Base-by-base conservation (phyloP, 768 basidiomycete genomes). In the Xerocomus spinulosus region DNA sequence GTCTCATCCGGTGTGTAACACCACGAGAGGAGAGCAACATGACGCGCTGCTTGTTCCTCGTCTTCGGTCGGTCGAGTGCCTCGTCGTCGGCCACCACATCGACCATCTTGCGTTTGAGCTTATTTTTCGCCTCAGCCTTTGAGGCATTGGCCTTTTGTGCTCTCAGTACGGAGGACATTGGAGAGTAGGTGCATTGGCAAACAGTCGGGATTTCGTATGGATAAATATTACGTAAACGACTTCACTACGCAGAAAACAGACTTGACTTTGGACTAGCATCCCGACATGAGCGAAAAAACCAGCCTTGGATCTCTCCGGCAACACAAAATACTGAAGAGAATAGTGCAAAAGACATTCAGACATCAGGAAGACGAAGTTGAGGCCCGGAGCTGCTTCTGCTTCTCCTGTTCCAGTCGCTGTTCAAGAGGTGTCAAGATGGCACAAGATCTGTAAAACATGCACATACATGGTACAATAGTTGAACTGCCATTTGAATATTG, bases 401-500 rank as follows among this genome's bases (percentile, higher is more conserved):
- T 92, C 69, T 92, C 88, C 69, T 89, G 87, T 63, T 92, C 88
- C 64, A 92, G 69, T 50, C 88, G 83, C 89, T 92, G 52, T 35
- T 52, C 29, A n/a, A 50, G 24, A 13, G 24, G 25, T 17, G 48
- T 51, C 25, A 53, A 55, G 25, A 55, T 38, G 39, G 43, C 32
- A 34, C 12, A 45, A 38, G 5, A 21, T 41, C 34, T 5, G 25
- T 23, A 43, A 9, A 49, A 52, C 15, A 36, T 23, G 36, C 36
- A 73, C 83, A 51, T 68, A 90, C 88, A 61, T 87, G 86, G 62
- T 91, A 91, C 57, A 99, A 72, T 56, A 98, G 64, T 56, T 90
- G 86, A 29, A 99, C 92, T 6, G 96, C 96, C 80, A 93, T 92
- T 67, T 96, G 92, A 52, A 99, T 95, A 62, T 95, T 94, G 4